Conservation (phyloP, 805 yeast species). For the Ogataea wickerhamii region DNA sequence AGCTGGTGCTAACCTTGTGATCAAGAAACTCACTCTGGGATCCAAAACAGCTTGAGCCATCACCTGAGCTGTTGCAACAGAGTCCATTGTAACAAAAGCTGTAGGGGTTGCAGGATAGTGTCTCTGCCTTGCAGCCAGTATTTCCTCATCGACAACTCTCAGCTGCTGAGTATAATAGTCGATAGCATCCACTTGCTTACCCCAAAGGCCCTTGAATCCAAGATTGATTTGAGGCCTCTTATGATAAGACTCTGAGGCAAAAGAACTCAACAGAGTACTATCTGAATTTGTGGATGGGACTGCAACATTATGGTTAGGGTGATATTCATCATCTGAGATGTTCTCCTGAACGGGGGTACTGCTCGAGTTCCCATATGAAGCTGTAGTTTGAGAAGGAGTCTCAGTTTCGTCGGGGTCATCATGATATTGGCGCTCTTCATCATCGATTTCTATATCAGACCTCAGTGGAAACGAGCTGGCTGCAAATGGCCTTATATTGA, state of each 20-base stretch:
- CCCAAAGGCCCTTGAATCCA: constrained; percentile 62
- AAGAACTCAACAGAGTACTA: constrained; percentile 4
- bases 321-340: constrained; percentile 24
- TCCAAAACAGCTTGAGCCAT: constrained; percentile 93
- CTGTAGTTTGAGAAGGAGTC: not conserved
- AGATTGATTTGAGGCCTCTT: constrained; percentile 60
- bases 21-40: constrained; percentile 79
- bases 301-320: constrained; percentile 8
- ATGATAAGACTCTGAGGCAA: constrained; percentile 18
- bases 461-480: constrained; percentile 24
- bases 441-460: constrained; percentile 9
- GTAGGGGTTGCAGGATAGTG: constrained; percentile 82
- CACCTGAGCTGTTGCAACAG: constrained; percentile 94
- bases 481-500: constrained; percentile 27
- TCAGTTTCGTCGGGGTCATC: constrained; percentile 13
- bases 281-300: constrained; percentile 1
- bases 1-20: constrained; percentile 87
- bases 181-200: constrained; percentile 76
- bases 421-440: constrained; percentile 11
- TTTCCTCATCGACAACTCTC: constrained; percentile 66
- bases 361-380: not conserved
- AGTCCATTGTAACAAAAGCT: constrained; percentile 92
- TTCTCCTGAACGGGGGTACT: constrained; percentile 6
- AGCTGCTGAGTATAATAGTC: constrained; percentile 69
- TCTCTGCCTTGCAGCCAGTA: constrained; percentile 56